Evolutionary conservation across 139 green algal species (phyloP).

Genomic region (Auxenochlorella protothecoides): DNA sequence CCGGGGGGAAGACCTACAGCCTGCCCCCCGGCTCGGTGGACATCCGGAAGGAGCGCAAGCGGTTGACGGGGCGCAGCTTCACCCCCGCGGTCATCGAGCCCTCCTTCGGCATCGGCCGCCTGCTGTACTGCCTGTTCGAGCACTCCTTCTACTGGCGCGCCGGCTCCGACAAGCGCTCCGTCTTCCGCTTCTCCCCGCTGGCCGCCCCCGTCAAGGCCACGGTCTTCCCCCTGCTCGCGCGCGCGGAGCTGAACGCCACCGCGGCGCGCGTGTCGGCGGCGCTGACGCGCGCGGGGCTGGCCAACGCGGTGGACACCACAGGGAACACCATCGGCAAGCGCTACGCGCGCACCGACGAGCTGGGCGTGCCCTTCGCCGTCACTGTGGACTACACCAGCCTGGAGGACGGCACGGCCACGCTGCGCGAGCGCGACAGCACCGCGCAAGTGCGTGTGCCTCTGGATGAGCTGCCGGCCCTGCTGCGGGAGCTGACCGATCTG

Average conservation of each 20-base stretch:
- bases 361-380: conserved; percentile 77
- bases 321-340: conserved; percentile 80
- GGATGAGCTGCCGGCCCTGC: conserved; percentile 54
- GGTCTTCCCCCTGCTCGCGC: conserved; percentile 80
- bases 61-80: conserved; percentile 62
- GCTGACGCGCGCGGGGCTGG: conserved; percentile 54
- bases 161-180: conserved; percentile 47
- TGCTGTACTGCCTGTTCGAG: conserved; percentile 99
- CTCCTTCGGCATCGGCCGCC: conserved; percentile 96
- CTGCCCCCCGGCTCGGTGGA: conserved; percentile 51
- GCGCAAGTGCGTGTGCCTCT: conserved; percentile 61
- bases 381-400: conserved; percentile 85
- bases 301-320: conserved; percentile 87
- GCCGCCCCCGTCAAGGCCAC: conserved; percentile 94
- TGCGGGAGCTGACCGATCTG: conserved; percentile 54
- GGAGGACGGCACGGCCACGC: conserved; percentile 70
- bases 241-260: conserved; percentile 52
- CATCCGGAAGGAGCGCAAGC: conserved; percentile 62
- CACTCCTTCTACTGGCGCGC: conserved; percentile 86
- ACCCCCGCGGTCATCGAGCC: conserved; percentile 94
- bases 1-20: conserved; percentile 16
- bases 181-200: conserved; percentile 79
- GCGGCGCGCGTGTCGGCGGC: conserved; percentile 37
- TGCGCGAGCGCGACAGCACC: conserved; percentile 88
- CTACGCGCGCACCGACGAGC: conserved; percentile 37